Percentiles rank a stretch among this genome's conserved stretches.
Evolutionary conservation across 192 early-diverging fungal genomes (phyloP).

Genomic region (Coemansia sp.): DNA sequence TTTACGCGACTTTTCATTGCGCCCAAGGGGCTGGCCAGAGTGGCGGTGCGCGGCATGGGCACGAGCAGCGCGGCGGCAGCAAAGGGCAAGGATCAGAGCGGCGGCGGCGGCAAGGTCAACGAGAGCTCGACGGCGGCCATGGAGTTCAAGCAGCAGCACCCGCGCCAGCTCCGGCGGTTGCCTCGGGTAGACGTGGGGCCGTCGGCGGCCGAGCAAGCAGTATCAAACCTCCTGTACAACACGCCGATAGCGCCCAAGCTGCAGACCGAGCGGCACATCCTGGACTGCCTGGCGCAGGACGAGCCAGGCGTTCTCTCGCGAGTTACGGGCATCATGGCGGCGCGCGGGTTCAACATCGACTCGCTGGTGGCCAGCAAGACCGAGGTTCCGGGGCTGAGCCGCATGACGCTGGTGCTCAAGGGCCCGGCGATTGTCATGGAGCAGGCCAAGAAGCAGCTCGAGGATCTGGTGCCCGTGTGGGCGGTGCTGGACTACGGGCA

Average conservation of each 20-base stretch:
- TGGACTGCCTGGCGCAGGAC: slow-evolving; percentile 95
- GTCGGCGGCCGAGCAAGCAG: slow-evolving; percentile 90
- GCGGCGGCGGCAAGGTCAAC: slow-evolving; percentile 36
- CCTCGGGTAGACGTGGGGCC: slow-evolving; percentile 53
- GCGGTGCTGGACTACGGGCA: slow-evolving; percentile 97
- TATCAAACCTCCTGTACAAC: slow-evolving; percentile 97
- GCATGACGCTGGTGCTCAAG: slow-evolving; percentile 96
- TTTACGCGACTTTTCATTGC: slow-evolving; percentile 27
- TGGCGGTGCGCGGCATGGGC: slow-evolving; percentile 20
- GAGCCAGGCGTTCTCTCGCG: slow-evolving; percentile 86
- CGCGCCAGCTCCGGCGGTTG: slow-evolving; percentile 50
- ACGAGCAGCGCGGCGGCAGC: slow-evolving; percentile 9
- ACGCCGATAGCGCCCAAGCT: slow-evolving; percentile 78
- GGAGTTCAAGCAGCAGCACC: slow-evolving; percentile 59
- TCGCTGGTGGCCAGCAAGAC: slow-evolving; percentile 96
- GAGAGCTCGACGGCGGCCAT: slow-evolving; percentile 53
- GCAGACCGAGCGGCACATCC: slow-evolving; percentile 70
- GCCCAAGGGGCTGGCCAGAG: neutral
- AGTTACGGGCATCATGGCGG: slow-evolving; percentile 89
- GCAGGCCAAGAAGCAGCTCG: slow-evolving; percentile 93
- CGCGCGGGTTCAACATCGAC: slow-evolving; percentile 97
- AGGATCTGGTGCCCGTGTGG: slow-evolving; percentile 97
- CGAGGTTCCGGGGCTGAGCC: slow-evolving; percentile 87
- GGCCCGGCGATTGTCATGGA: slow-evolving; percentile 83
- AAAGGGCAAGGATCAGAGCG: slow-evolving; percentile 6